Evolutionary conservation across 768 basidiomycete species (phyloP).

Genomic region (Amanita pallidorosea): DNA sequence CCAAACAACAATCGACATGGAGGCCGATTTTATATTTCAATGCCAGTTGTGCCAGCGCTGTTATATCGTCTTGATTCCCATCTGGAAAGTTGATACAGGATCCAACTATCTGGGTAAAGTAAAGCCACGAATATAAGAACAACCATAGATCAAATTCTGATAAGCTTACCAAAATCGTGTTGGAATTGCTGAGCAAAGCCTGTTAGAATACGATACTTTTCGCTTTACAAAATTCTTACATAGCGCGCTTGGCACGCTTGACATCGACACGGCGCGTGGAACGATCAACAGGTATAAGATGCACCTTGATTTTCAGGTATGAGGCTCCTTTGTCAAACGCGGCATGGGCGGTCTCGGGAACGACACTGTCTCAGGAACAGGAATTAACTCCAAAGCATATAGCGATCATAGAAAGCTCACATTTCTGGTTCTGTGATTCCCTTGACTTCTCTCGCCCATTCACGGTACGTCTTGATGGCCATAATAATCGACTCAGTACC

Average conservation of each 20-base stretch:
- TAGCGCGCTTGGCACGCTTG: conserved; percentile 70
- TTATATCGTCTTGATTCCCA: conserved; percentile 81
- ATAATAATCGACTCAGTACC: conserved; percentile 96
- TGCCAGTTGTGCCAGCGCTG: conserved; percentile 67
- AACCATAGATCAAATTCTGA: conserved; percentile 1
- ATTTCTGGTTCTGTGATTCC: conserved; percentile 91
- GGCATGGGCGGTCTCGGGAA: conserved; percentile 81
- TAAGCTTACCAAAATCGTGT: conserved; percentile 70
- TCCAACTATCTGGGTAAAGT: conserved; percentile 56
- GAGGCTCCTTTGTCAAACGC: conserved; percentile 91
- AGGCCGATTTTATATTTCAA: conserved; percentile 66
- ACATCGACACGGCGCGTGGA: conserved; percentile 72
- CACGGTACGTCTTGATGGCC: conserved; percentile 89
- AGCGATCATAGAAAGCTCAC: conserved; percentile 23
- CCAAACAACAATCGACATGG: conserved; percentile 93
- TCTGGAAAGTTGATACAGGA: conserved; percentile 83
- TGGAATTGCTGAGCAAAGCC: conserved; percentile 50
- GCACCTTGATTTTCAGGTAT: conserved; percentile 86
- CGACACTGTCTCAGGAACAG: conserved; percentile 47
- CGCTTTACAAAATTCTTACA: conserved; percentile 39
- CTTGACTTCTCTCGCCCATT: conserved; percentile 80
- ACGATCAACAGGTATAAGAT: conserved; percentile 72
- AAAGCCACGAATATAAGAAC: background rate
- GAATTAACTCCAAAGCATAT: background rate
- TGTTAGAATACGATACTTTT: background rate